Evolutionary conservation across 441 rosid species (phyloP), one percentile per base, ranked within the genome.

Genomic region (Manihot esculenta): DNA sequence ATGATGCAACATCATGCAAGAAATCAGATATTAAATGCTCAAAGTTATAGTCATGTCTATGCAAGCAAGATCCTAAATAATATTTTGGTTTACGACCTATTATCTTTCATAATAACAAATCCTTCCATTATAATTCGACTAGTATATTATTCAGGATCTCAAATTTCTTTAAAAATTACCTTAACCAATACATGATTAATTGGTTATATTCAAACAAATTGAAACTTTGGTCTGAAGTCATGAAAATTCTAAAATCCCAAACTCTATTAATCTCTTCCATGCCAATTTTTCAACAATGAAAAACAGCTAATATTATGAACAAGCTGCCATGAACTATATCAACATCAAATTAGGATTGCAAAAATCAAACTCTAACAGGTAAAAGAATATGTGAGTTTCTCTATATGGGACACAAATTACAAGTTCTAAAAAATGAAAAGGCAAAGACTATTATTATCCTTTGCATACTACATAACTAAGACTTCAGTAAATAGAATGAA

Each of bases 61-160:
- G 41, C 49, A 70, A 48, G 42, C 55, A 64, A 64, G 24, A 48
- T 17, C 42, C 30, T 38, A 48, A 64, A 64, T 48, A 27, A 24
- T 17, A 48, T 17, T 8, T 41, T 21, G 44, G 35, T 33, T 35
- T 13, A 51, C 21, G 42, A 15, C 24, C 44, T 2, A 49, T 56
- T 13, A 54, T 23, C 68, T 64, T 24, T 41, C 10, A 7, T 13
- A 4, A 35, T 2, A 4, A 61, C 18, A 0, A 30, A 8, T 35
- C 38, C 13, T 56, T 9, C 0, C 61, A 26, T 7, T 4, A 10
- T 33, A 56, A 24, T 56, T 23, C 26, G 38, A 57, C 38, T 57
- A 26, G 0, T 61, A 38, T 38, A 58, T 18, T 21, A 7, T 17
- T 18, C 17, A 49, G 21, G 27, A 65, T 69, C 64, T 45, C 11